phyloP scores from a whole-genome alignment of 2,329 filamentous ascomycete species.

The Alternaria sp. region DNA sequence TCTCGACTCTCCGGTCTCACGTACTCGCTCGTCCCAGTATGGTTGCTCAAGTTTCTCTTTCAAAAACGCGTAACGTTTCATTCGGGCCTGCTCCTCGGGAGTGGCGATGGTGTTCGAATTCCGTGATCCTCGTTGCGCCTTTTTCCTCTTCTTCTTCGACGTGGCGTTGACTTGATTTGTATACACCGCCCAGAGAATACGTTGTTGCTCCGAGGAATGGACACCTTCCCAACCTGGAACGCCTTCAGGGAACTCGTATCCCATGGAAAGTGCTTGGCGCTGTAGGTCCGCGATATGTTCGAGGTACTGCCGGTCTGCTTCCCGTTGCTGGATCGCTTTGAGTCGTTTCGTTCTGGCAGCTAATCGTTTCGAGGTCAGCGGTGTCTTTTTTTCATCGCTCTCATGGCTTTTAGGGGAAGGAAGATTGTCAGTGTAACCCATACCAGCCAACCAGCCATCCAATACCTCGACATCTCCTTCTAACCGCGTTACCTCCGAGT shows the following conservation, averaged over 20 bases:
- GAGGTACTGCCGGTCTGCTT: background rate
- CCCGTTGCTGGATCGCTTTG: background rate
- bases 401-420: rapidly evolving
- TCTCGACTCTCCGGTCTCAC: background rate
- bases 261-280: background rate
- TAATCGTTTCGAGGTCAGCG: background rate
- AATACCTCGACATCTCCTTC: background rate
- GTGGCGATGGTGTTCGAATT: background rate
- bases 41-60: background rate
- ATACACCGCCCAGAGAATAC: background rate
- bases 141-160: background rate
- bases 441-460: background rate
- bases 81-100: background rate
- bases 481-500: background rate
- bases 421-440: background rate
- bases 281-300: background rate
- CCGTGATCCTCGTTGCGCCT: background rate
- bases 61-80: background rate
- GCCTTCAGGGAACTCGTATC: background rate
- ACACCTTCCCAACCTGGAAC: background rate
- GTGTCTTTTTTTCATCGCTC: background rate
- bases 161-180: background rate
- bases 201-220: background rate
- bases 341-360: background rate
- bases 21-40: background rate